phyloP scores from a whole-genome alignment of 768 basidiomycete species.

The Suillus subluteus region DNA sequence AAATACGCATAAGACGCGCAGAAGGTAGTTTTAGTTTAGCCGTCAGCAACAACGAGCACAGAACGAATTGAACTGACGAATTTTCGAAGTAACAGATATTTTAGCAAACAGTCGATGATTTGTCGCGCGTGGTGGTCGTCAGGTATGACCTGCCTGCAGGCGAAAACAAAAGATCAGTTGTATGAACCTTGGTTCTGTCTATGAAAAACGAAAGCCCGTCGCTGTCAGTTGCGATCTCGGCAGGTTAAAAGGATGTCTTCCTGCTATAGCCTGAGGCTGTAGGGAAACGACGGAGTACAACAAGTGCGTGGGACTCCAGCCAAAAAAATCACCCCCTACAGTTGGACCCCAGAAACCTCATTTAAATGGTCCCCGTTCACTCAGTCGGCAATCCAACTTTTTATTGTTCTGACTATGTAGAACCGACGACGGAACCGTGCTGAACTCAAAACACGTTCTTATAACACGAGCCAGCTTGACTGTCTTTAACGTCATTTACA shows the following conservation, averaged over 20 bases:
- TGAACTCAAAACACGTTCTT: background rate
- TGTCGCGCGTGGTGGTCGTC: conserved; percentile 79
- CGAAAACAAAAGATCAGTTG: conserved; percentile 59
- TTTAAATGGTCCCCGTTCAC: conserved; percentile 11
- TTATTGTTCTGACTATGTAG: background rate
- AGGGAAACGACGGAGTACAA: conserved; percentile 41
- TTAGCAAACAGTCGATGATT: conserved; percentile 53
- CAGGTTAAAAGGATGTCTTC: conserved; percentile 26
- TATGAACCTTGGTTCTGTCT: conserved; percentile 45
- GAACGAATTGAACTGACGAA: conserved; percentile 41
- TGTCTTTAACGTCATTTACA: background rate
- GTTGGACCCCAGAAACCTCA: conserved; percentile 30
- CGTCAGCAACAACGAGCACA: conserved; percentile 19
- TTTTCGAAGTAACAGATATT: conserved; percentile 45
- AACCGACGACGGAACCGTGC: conserved; percentile 1
- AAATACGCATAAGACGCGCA: background rate
- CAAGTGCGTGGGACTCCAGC: conserved; percentile 34
- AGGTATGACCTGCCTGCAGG: conserved; percentile 93
- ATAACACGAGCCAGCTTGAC: background rate
- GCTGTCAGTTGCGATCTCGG: conserved; percentile 41
- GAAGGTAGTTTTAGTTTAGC: background rate
- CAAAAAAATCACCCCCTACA: conserved; percentile 33
- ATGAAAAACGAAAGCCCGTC: conserved; percentile 39
- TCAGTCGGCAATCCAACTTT: conserved; percentile 17
- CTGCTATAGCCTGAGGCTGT: conserved; percentile 40